phyloP scores from a whole-genome alignment of 148 eudicot genomes.

The Fagopyrum esculentum region DNA sequence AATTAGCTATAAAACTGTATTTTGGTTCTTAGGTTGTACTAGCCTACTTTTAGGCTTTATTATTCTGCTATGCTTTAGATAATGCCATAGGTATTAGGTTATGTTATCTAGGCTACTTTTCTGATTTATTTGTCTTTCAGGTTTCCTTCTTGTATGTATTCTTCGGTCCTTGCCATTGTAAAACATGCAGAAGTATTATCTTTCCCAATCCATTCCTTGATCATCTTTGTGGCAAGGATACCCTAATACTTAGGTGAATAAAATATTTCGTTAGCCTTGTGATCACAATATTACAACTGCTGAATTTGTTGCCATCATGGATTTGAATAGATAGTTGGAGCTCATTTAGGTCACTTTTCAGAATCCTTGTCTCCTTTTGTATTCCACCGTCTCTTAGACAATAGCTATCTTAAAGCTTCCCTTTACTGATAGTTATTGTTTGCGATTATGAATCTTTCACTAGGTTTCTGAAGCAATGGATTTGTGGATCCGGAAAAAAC shows the following conservation, averaged over 20 bases:
- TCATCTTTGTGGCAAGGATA: background rate
- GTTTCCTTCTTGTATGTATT: too few species aligned
- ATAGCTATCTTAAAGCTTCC: background rate
- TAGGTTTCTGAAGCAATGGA: constrained; percentile 84
- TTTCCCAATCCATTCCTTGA: background rate
- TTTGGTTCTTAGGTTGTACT: too few species aligned
- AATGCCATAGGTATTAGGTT: too few species aligned
- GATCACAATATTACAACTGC: background rate
- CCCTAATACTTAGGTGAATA: background rate
- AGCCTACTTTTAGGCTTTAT: too few species aligned
- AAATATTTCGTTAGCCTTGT: background rate
- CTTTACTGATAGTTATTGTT: background rate
- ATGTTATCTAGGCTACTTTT: too few species aligned
- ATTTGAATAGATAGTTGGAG: background rate
- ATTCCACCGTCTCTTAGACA: background rate
- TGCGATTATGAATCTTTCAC: constrained; percentile 13
- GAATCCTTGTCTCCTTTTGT: background rate
- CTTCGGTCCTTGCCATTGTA: too few species aligned
- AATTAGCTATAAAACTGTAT: background rate
- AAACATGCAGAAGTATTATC: too few species aligned
- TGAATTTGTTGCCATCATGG: constrained; percentile 1
- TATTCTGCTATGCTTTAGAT: too few species aligned
- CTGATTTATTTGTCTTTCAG: too few species aligned
- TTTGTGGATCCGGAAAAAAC: constrained; percentile 49
- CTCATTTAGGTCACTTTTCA: background rate